These are phyloP conservation scores for Xylariales sp. DNA, from an alignment of 2,329 filamentous ascomycete genomes.

Conservation along the genomic window DNA sequence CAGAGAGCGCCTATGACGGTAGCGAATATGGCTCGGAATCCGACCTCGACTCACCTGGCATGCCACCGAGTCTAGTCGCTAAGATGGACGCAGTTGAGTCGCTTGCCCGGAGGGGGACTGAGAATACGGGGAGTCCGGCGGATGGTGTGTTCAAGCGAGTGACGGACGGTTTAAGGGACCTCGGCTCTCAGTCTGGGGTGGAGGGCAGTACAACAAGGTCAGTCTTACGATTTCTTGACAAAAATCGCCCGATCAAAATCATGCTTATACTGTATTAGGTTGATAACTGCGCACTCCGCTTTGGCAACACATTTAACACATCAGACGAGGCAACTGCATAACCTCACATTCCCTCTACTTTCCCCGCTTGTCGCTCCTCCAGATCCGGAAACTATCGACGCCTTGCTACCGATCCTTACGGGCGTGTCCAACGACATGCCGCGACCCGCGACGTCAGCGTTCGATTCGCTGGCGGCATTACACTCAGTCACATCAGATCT, in stretches of 20 bases:
- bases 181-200: conserved; percentile 78
- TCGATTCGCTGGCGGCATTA: conserved; percentile 74
- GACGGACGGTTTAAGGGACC: conserved; percentile 74
- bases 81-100: conserved; percentile 80
- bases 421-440: conserved; percentile 75
- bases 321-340: conserved; percentile 80
- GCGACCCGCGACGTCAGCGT: conserved; percentile 68
- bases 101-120: conserved; percentile 72
- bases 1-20: conserved; percentile 73
- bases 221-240: conserved; percentile 41
- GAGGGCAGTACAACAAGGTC: conserved; percentile 79
- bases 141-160: conserved; percentile 77
- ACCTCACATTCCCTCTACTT: conserved; percentile 75
- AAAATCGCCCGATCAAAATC: conserved; percentile 12
- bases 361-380: conserved; percentile 74
- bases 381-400: conserved; percentile 73
- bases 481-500: conserved; percentile 78
- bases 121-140: conserved; percentile 71
- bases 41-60: conserved; percentile 75
- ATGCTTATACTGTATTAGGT: conserved; percentile 56
- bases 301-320: conserved; percentile 79
- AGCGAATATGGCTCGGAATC: conserved; percentile 80
- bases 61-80: conserved; percentile 73
- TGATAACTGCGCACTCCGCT: conserved; percentile 80
- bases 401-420: conserved; percentile 74